These are phyloP conservation scores for Saturnispora besseyi DNA, from an alignment of 805 yeast species.

Conservation along the genomic window DNA sequence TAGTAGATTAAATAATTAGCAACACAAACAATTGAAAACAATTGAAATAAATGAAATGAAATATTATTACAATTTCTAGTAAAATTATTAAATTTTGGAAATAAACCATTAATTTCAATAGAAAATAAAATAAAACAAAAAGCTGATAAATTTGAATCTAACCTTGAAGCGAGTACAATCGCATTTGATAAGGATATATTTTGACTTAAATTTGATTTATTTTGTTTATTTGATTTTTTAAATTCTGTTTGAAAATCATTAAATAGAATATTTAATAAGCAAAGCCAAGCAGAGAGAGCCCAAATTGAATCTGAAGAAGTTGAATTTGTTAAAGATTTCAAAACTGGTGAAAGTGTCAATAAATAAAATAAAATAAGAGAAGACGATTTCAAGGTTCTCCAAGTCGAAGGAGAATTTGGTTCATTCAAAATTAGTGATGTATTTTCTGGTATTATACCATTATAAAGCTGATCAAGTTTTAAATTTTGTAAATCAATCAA, in stretches of 20 bases:
- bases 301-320: constrained; percentile 93
- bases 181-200: constrained; percentile 80
- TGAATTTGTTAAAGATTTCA: constrained; percentile 78
- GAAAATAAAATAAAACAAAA: constrained; percentile 75
- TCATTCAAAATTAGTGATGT: neutral
- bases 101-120: constrained; percentile 59
- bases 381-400: constrained; percentile 49
- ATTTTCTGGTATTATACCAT: neutral
- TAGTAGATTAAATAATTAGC: constrained; percentile 28
- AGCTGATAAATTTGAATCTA: constrained; percentile 63
- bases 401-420: constrained; percentile 21
- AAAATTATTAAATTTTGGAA: constrained; percentile 62
- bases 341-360: constrained; percentile 77
- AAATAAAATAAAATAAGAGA: constrained; percentile 59
- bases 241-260: constrained; percentile 58
- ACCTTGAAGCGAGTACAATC: constrained; percentile 83
- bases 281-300: constrained; percentile 80
- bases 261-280: constrained; percentile 54
- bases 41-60: constrained; percentile 27
- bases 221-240: constrained; percentile 4
- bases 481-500: constrained; percentile 23
- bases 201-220: constrained; percentile 56
- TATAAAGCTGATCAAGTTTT: constrained; percentile 21
- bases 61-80: constrained; percentile 35
- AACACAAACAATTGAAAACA: constrained; percentile 21